phyloP scores from a whole-genome alignment of 805 yeast genomes.

The Pichia manshurica region DNA sequence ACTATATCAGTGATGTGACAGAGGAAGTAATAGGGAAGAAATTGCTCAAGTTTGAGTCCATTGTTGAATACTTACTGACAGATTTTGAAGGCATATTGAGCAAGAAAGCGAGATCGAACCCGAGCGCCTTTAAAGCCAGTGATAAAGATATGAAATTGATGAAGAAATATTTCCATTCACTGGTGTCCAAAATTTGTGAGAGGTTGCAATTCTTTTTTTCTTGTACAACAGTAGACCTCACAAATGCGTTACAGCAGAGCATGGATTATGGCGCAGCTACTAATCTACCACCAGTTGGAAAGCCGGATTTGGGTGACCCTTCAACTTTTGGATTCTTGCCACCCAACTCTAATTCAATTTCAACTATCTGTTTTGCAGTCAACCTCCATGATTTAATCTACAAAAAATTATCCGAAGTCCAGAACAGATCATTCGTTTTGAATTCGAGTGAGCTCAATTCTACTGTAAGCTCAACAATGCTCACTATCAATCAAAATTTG shows the following conservation, averaged over 20 bases:
- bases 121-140: slow-evolving; percentile 32
- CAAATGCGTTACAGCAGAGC: slow-evolving; percentile 21
- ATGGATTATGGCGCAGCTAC: slow-evolving; percentile 7
- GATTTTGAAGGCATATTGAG: slow-evolving; percentile 28
- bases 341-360: slow-evolving; percentile 55
- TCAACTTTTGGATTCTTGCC: slow-evolving; percentile 53
- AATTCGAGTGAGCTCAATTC: slow-evolving; percentile 32
- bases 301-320: slow-evolving; percentile 11
- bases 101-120: slow-evolving; percentile 23
- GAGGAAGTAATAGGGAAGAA: slow-evolving; percentile 32
- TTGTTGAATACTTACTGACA: slow-evolving; percentile 47
- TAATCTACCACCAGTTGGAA: slow-evolving; percentile 5
- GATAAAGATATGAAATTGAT: slow-evolving; percentile 38
- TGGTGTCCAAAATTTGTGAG: slow-evolving; percentile 26
- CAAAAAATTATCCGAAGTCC: slow-evolving; percentile 30
- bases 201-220: slow-evolving; percentile 26
- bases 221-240: slow-evolving; percentile 35
- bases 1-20: slow-evolving; percentile 33
- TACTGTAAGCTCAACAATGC: slow-evolving; percentile 10
- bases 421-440: slow-evolving; percentile 35
- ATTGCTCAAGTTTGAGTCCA: slow-evolving; percentile 47
- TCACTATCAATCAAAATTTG: slow-evolving; percentile 22
- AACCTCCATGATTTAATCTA: slow-evolving; percentile 39
- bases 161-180: slow-evolving; percentile 25
- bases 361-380: slow-evolving; percentile 49